Conservation (phyloP, 2,329 filamentous ascomycete genomes). For the Beauveria scarabaeidicola region DNA sequence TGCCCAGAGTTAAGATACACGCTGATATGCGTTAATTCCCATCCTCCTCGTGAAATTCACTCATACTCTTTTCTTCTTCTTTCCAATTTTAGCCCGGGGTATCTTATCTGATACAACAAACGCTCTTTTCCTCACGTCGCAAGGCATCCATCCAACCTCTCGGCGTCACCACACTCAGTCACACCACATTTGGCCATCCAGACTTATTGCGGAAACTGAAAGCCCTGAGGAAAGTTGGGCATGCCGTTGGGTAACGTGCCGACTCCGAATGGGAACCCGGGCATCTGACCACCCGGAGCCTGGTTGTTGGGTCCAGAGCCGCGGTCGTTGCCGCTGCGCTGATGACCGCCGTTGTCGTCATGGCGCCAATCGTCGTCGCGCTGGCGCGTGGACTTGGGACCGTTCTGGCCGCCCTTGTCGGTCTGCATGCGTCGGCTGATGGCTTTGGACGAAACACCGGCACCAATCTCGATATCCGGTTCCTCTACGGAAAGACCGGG, state of each 20-base stretch:
- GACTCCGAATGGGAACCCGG: constrained; percentile 31
- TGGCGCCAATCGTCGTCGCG: constrained; percentile 26
- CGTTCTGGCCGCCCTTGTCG: constrained; percentile 56
- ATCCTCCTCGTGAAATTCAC: neutral
- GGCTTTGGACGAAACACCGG: constrained; percentile 91
- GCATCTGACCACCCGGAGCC: constrained; percentile 15
- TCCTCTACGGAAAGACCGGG: constrained; percentile 86
- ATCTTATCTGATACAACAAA: constrained; percentile 1
- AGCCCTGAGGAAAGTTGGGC: constrained; percentile 33
- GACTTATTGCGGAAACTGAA: constrained; percentile 24
- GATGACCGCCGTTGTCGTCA: constrained; percentile 11
- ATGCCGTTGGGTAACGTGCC: constrained; percentile 26
- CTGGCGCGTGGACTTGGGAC: constrained; percentile 53
- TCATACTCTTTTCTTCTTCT: neutral
- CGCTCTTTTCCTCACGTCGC: neutral
- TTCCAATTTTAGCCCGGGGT: neutral
- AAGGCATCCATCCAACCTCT: too few species aligned
- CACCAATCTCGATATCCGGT: constrained; percentile 96
- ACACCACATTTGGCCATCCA: too few species aligned
- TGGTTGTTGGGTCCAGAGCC: constrained; percentile 15
- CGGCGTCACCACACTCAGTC: too few species aligned
- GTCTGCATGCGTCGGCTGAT: constrained; percentile 63
- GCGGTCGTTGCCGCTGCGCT: constrained; percentile 20
- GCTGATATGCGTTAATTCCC: neutral
- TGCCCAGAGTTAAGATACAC: neutral